Evolutionary conservation across 352 stramenopile species (phyloP).

Genomic region (Phytophthora rubi): DNA sequence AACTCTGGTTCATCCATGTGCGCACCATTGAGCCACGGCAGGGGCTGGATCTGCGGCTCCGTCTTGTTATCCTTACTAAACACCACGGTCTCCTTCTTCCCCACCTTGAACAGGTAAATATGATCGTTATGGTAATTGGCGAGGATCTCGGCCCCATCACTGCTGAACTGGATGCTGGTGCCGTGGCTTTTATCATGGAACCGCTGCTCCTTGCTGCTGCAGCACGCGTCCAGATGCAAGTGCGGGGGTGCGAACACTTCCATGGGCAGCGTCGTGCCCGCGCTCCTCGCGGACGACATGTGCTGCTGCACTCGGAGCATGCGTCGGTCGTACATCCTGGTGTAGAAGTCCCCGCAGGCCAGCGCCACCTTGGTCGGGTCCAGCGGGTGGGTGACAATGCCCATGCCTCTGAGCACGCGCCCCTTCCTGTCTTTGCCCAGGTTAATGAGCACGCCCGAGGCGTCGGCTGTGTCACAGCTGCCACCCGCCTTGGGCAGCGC

Average conservation of each 20-base stretch:
- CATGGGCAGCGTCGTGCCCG: constrained; percentile 50
- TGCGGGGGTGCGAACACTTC: constrained; percentile 82
- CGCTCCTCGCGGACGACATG: constrained; percentile 23
- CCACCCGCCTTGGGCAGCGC: constrained; percentile 53
- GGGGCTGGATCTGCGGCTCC: constrained; percentile 23
- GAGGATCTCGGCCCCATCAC: constrained; percentile 68
- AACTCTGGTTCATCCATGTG: constrained; percentile 46
- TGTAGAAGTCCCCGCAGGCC: constrained; percentile 84
- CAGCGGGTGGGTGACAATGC: constrained; percentile 70
- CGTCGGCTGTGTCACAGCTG: constrained; percentile 33
- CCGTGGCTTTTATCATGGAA: constrained; percentile 69
- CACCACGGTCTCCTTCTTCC: constrained; percentile 35
- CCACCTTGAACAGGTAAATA: constrained; percentile 82
- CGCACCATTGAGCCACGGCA: constrained; percentile 50
- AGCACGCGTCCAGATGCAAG: constrained; percentile 70
- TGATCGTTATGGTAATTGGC: constrained; percentile 89
- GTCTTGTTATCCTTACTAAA: constrained; percentile 39
- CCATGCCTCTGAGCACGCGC: constrained; percentile 64
- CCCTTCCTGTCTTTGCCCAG: constrained; percentile 63
- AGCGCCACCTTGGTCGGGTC: constrained; percentile 77
- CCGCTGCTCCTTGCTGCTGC: constrained; percentile 42
- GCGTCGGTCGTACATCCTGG: constrained; percentile 75
- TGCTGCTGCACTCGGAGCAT: constrained; percentile 70
- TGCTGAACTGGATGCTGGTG: constrained; percentile 85
- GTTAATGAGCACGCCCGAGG: constrained; percentile 69